These are phyloP conservation scores for Ophiostoma australiae DNA, from an alignment of 2,329 filamentous ascomycete genomes.

Conservation along the genomic window DNA sequence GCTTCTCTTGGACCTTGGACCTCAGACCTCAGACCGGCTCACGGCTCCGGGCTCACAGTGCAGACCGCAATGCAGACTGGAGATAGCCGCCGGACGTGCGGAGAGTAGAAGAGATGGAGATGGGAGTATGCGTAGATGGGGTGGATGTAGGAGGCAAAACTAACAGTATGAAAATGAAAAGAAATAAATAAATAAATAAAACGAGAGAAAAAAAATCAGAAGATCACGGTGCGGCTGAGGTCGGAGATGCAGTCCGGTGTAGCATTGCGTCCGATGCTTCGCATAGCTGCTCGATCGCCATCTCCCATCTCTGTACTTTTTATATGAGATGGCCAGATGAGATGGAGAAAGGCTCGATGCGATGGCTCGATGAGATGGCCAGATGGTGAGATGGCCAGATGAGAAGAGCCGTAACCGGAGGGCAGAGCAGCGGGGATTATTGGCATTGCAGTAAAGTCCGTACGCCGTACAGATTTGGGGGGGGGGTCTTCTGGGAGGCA, in stretches of 20 bases:
- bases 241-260: neutral
- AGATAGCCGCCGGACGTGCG: neutral
- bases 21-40: neutral
- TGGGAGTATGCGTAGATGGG: neutral
- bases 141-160: neutral
- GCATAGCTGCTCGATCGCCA: neutral
- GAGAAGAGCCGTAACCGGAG: neutral
- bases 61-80: neutral
- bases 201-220: neutral
- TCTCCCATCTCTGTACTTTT: neutral
- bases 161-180: no score
- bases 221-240: neutral
- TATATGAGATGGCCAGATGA: neutral
- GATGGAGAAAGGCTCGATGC: no score
- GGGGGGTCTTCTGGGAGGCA: neutral
- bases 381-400: neutral
- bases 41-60: neutral
- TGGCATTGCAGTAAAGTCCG: neutral
- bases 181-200: no score
- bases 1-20: neutral
- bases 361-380: neutral
- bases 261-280: neutral
- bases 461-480: neutral
- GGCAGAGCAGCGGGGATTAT: neutral
- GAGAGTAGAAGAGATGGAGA: neutral